Conservation (phyloP, 2,329 filamentous ascomycete genomes). For the Penicillium glabrum region DNA sequence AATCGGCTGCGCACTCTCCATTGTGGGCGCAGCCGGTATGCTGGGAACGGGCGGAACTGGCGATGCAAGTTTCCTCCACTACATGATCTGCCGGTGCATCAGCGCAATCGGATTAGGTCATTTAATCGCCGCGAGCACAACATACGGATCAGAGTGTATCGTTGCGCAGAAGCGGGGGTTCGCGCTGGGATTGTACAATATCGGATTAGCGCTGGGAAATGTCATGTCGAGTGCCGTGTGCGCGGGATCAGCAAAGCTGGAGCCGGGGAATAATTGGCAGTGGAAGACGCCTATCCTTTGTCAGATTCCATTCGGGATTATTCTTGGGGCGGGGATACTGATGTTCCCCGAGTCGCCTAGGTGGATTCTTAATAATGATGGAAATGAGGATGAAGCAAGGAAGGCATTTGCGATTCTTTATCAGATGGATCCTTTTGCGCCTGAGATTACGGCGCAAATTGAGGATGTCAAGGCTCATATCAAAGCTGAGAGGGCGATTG, state of each 20-base stretch:
- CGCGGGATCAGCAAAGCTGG: conserved; percentile 23
- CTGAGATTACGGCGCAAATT: conserved; percentile 23
- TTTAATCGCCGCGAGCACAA: conserved; percentile 15
- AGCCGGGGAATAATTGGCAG: conserved; percentile 25
- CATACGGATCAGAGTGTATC: conserved; percentile 27
- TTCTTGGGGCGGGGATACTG: conserved; percentile 25
- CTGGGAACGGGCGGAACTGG: conserved; percentile 20
- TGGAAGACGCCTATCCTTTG: conserved; percentile 33
- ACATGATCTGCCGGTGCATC: conserved; percentile 29
- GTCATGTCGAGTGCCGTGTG: conserved; percentile 28
- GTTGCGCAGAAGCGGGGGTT: conserved; percentile 23
- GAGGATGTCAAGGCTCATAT: conserved; percentile 26
- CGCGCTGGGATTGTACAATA: conserved; percentile 24
- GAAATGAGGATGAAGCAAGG: conserved; percentile 21
- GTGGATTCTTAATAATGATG: conserved; percentile 22
- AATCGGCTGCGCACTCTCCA: conserved; percentile 22
- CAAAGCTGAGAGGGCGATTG: conserved; percentile 17
- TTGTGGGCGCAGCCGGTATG: conserved; percentile 28
- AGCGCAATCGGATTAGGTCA: conserved; percentile 25
- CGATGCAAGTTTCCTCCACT: conserved; percentile 21
- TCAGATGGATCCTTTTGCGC: conserved; percentile 18
- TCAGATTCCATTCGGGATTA: conserved; percentile 28
- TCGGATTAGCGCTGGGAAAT: conserved; percentile 28
- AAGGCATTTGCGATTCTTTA: conserved; percentile 22
- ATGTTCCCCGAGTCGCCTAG: conserved; percentile 30